These are phyloP conservation scores for Trichoderma asperelloides DNA, from an alignment of 495 filamentous ascomycete genomes.

Conservation along the genomic window DNA sequence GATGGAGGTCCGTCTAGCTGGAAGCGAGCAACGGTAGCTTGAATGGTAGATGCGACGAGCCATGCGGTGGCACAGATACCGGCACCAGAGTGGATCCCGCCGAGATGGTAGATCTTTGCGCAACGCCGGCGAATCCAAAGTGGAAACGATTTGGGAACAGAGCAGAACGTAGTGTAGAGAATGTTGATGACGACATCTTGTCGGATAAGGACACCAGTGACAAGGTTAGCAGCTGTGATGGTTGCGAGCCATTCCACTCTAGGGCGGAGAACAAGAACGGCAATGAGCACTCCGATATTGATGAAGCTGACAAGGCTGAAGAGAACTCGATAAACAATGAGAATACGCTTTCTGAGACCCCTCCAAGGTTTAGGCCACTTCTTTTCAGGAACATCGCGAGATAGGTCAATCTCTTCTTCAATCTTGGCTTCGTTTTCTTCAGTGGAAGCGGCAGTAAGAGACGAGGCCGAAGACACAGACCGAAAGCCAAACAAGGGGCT, in stretches of 20 bases:
- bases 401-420: constrained; percentile 2
- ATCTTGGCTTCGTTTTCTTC: constrained; percentile 13
- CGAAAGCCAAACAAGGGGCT: constrained; percentile 3
- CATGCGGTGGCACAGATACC: constrained; percentile 59
- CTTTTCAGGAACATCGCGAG: background rate
- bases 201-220: constrained; percentile 49
- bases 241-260: constrained; percentile 16
- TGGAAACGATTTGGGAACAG: constrained; percentile 49
- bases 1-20: constrained; percentile 27
- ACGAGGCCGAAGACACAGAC: constrained; percentile 4
- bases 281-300: constrained; percentile 17
- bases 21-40: constrained; percentile 30
- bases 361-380: constrained; percentile 6
- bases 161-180: constrained; percentile 52
- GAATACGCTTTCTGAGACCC: constrained; percentile 17
- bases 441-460: constrained; percentile 17
- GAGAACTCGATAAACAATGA: constrained; percentile 28
- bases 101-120: constrained; percentile 69
- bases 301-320: constrained; percentile 25
- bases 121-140: constrained; percentile 53
- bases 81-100: constrained; percentile 67
- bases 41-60: constrained; percentile 48
- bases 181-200: constrained; percentile 70
- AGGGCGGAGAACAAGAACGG: constrained; percentile 16
- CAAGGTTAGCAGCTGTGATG: constrained; percentile 40